phyloP scores from a whole-genome alignment of 108 stramenopile species.

The Fistulifera pelliculosa region DNA sequence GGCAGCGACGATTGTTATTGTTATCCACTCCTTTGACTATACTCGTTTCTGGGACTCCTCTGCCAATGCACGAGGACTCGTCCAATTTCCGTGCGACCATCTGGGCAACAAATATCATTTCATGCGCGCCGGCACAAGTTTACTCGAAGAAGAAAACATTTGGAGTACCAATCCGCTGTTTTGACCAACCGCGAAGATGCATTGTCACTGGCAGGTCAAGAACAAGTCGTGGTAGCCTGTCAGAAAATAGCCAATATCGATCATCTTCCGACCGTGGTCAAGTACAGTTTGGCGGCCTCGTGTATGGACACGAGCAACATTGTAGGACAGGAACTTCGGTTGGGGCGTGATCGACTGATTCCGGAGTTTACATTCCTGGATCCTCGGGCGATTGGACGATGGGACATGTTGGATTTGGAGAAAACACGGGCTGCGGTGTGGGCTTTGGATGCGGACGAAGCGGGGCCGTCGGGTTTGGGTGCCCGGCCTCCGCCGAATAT shows the following conservation, averaged over 20 bases:
- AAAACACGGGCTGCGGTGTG: slow-evolving; percentile 48
- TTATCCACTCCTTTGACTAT: too few species aligned
- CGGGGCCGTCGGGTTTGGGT: slow-evolving; percentile 40
- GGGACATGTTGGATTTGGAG: slow-evolving; percentile 47
- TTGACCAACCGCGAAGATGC: slow-evolving; percentile 74
- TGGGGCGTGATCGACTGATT: slow-evolving; percentile 67
- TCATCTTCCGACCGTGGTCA: slow-evolving; percentile 41
- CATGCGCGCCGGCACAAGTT: slow-evolving; percentile 41
- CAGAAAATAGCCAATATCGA: slow-evolving; percentile 13
- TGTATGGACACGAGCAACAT: slow-evolving; percentile 54
- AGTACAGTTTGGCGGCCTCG: slow-evolving; percentile 57
- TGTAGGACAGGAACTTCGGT: slow-evolving; percentile 39
- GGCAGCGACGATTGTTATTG: too few species aligned
- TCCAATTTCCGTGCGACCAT: slow-evolving; percentile 41
- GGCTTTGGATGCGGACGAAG: slow-evolving; percentile 63
- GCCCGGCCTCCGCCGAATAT: slow-evolving; percentile 57
- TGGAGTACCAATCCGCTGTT: slow-evolving; percentile 73
- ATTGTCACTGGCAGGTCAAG: slow-evolving; percentile 33
- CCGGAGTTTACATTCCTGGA: slow-evolving; percentile 81
- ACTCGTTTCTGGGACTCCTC: too few species aligned
- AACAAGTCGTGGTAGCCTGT: slow-evolving; percentile 43
- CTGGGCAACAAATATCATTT: slow-evolving; percentile 64
- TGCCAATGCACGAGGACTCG: slow-evolving; percentile 13
- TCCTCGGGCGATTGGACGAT: slow-evolving; percentile 62
- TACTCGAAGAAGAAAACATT: slow-evolving; percentile 64